Percentiles rank a stretch among this genome's conserved stretches.
Evolutionary conservation across 495 filamentous ascomycete genomes (phyloP).

Genomic region (Hypoxylon fuscum): DNA sequence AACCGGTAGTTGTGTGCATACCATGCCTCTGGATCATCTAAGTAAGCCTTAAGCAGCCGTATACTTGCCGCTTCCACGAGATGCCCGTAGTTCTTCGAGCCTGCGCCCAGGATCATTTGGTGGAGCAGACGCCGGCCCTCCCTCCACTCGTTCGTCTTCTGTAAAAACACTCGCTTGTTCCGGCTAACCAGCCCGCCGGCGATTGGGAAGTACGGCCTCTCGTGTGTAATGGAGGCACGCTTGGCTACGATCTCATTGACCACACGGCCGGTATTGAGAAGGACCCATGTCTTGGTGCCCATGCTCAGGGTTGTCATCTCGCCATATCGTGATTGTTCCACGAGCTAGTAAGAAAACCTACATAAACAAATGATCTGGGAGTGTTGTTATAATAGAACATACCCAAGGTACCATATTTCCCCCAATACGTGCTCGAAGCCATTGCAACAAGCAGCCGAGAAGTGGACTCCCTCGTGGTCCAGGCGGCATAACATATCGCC

Average conservation of each 20-base stretch:
- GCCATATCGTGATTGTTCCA: conserved; percentile 36
- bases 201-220: conserved; percentile 46
- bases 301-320: conserved; percentile 50
- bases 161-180: conserved; percentile 42
- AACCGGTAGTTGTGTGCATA: conserved; percentile 52
- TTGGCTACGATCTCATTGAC: conserved; percentile 49
- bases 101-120: conserved; percentile 43
- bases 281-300: conserved; percentile 49
- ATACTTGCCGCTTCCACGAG: conserved; percentile 48
- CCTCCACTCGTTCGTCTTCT: conserved; percentile 41
- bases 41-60: conserved; percentile 45
- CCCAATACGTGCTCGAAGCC: conserved; percentile 16
- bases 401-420: neutral
- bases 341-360: conserved; percentile 2
- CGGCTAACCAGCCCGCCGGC: conserved; percentile 49
- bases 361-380: conserved; percentile 3
- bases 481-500: conserved; percentile 36
- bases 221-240: conserved; percentile 46
- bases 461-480: conserved; percentile 38
- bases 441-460: conserved; percentile 33
- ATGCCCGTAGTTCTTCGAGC: conserved; percentile 41
- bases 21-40: conserved; percentile 44
- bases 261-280: conserved; percentile 48
- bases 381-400: neutral
- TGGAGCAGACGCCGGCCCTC: conserved; percentile 51